Evolutionary conservation across 2,329 filamentous ascomycete species (phyloP).

Genomic region (Aspergillus thermomutatus): DNA sequence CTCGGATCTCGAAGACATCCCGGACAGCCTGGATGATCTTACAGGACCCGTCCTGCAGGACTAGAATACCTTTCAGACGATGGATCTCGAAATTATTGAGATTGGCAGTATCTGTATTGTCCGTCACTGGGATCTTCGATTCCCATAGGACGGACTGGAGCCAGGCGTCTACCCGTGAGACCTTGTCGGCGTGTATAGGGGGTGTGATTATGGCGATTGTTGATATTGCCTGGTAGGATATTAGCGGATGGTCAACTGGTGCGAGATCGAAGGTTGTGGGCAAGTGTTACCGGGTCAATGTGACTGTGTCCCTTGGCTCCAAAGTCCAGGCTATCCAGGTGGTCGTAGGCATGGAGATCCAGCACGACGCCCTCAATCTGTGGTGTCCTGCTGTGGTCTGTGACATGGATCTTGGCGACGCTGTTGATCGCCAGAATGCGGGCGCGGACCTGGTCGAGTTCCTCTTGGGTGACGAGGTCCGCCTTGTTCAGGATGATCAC

Average conservation of each 20-base stretch:
- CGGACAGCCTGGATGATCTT: constrained; percentile 88
- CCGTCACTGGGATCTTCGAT: constrained; percentile 24
- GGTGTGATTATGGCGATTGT: constrained; percentile 72
- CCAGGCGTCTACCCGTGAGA: constrained; percentile 73
- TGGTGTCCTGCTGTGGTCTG: constrained; percentile 74
- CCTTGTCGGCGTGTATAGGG: constrained; percentile 53
- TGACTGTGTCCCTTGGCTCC: constrained; percentile 79
- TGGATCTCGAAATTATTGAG: constrained; percentile 70
- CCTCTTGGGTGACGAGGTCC: constrained; percentile 70
- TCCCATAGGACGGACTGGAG: constrained; percentile 84
- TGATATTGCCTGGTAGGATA: constrained; percentile 65
- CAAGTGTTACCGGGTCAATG: constrained; percentile 66
- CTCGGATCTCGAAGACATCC: constrained; percentile 89
- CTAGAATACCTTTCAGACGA: constrained; percentile 76
- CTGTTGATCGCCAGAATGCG: constrained; percentile 85
- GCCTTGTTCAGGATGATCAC: constrained; percentile 92
- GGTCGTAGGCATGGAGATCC: constrained; percentile 89
- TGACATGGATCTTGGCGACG: constrained; percentile 78
- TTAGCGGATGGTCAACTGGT: background rate
- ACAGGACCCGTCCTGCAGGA: constrained; percentile 60
- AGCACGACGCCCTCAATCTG: constrained; percentile 80
- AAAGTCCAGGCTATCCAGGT: constrained; percentile 70
- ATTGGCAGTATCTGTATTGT: constrained; percentile 17
- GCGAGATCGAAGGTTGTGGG: background rate
- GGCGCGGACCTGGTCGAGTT: constrained; percentile 66